phyloP scores from a whole-genome alignment of 2,329 filamentous ascomycete genomes.

The Arthrinium phaeospermum region DNA sequence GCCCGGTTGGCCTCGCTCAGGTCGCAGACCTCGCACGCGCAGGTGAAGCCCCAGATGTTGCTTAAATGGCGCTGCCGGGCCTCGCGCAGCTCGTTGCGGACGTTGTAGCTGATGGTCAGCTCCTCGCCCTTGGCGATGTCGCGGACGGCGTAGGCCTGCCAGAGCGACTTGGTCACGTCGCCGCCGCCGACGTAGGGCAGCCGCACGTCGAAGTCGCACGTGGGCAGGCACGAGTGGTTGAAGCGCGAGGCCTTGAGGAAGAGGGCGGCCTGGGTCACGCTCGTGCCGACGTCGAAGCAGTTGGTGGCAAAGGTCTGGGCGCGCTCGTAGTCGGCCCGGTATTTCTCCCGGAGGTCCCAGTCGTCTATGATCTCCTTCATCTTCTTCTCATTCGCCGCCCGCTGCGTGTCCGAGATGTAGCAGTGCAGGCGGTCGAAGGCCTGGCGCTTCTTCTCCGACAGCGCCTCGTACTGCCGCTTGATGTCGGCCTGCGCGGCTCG shows the following conservation, averaged over 20 bases:
- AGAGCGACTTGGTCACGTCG: neutral
- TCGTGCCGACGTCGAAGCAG: neutral
- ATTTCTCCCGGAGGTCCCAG: neutral
- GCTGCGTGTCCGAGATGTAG: neutral
- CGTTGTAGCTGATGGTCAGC: neutral
- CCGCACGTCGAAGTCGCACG: neutral
- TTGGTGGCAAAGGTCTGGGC: neutral
- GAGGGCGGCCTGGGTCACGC: neutral
- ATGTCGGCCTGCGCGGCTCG: neutral
- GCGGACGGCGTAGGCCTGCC: neutral
- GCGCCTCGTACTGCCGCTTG: neutral
- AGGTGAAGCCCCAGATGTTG: neutral
- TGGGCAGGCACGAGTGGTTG: constrained; percentile 2
- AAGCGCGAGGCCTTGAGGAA: neutral
- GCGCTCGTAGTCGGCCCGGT: neutral
- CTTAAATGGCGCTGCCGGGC: neutral
- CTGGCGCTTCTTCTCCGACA: neutral
- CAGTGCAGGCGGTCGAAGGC: neutral
- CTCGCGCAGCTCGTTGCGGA: neutral
- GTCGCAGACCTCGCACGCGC: neutral
- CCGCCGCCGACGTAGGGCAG: neutral
- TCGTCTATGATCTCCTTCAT: no score
- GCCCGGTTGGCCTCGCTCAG: neutral
- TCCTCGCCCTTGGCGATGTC: neutral
- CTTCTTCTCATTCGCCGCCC: neutral